A percentile compares a stretch with the other conserved stretches of the same genome.
These are phyloP conservation scores for Pseudogymnoascus pannorum DNA, from an alignment of 2,329 filamentous ascomycete species.

Conservation along the genomic window DNA sequence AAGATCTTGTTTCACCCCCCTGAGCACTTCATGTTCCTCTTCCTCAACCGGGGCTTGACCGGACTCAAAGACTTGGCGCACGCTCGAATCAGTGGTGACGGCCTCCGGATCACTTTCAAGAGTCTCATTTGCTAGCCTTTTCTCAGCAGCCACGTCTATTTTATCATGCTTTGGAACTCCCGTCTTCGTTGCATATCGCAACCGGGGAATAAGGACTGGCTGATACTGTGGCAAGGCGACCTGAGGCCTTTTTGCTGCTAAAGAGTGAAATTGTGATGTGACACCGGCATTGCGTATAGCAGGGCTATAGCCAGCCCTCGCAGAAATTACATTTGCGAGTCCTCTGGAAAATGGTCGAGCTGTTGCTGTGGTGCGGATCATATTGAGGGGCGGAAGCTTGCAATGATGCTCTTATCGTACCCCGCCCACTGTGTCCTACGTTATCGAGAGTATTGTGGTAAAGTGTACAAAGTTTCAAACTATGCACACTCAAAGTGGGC, in stretches of 20 bases:
- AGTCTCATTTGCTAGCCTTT: constrained; percentile 44
- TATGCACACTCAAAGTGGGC: not conserved
- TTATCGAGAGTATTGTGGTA: not conserved
- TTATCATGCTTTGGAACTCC: constrained; percentile 27
- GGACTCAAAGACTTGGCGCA: constrained; percentile 43
- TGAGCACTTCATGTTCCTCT: constrained; percentile 41
- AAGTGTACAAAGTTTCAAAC: not conserved
- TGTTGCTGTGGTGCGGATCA: constrained; percentile 16
- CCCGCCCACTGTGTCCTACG: not conserved
- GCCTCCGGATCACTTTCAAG: constrained; percentile 52
- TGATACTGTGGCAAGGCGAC: constrained; percentile 11
- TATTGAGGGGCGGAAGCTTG: constrained; percentile 8
- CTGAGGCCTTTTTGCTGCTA: constrained; percentile 22
- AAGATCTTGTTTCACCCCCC: constrained; percentile 46
- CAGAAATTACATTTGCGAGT: constrained; percentile 21
- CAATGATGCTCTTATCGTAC: constrained; percentile 5
- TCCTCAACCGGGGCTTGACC: constrained; percentile 17
- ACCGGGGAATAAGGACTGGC: constrained; percentile 39
- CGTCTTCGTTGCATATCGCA: constrained; percentile 36
- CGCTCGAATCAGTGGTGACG: constrained; percentile 52
- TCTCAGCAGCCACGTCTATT: constrained; percentile 51
- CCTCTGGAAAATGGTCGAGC: constrained; percentile 25
- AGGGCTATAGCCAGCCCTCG: constrained; percentile 22
- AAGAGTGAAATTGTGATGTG: constrained; percentile 16
- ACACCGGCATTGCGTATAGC: constrained; percentile 21